phyloP scores from a whole-genome alignment of 495 filamentous ascomycete species.

The Annulohypoxylon bovei region DNA sequence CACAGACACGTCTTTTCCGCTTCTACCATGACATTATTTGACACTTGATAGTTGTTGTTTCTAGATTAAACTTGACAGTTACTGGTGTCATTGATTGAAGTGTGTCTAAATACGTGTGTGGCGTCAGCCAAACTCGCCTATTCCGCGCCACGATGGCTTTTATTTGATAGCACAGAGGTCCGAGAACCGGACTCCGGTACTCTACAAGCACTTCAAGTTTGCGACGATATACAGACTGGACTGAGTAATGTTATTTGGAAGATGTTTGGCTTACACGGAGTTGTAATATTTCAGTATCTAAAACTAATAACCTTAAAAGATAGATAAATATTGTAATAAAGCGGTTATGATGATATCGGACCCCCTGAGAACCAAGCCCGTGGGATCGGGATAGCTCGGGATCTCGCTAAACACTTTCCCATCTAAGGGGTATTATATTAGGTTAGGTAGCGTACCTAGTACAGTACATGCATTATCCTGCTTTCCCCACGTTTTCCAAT shows the following conservation, averaged over 20 bases:
- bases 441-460: no score
- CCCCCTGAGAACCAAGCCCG: neutral
- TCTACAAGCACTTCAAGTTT: neutral
- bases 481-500: neutral
- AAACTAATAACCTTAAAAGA: neutral
- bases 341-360: neutral
- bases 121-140: neutral
- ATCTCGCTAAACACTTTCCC: neutral
- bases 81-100: neutral
- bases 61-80: no score
- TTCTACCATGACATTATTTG: neutral
- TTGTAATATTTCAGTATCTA: neutral
- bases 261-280: neutral
- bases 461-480: neutral
- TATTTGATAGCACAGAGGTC: neutral
- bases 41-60: neutral
- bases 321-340: neutral
- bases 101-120: neutral
- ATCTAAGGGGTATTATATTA: neutral
- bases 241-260: neutral
- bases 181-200: neutral
- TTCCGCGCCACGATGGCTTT: neutral
- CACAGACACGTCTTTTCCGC: neutral
- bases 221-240: neutral
- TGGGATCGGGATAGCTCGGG: constrained; percentile 4